Base-by-base conservation (phyloP, 345 rosid genomes). In the Populus alba region DNA sequence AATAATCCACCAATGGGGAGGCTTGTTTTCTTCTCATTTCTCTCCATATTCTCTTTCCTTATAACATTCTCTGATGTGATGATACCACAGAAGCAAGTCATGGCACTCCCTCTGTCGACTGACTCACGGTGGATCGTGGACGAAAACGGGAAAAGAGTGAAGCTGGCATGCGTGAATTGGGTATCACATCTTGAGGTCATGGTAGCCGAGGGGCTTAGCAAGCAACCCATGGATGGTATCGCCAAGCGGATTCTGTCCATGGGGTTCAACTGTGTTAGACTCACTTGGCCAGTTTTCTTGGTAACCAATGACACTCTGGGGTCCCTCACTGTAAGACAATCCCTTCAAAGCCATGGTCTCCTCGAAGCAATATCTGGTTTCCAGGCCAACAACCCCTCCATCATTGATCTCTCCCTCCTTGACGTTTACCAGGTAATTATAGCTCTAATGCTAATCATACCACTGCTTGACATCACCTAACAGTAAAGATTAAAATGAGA, bases 371-470 rank as follows among this genome's bases (percentile, higher is more conserved):
- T 96, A 70, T 81, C 90, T 41, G 97, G 97, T 35, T 71, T 96
- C 80, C 91, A 88, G 45, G 77, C 87, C 69, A 88, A 92, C 86
- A 96, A 96, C 79, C 99, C 99, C 70, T 85, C 90, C 79, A 87
- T 96, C 71, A 77, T 92, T 66, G 97, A 96, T 78, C 86, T 90
- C 33, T 78, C 99, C 66, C 94, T 94, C 82, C 75, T 92, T 51
- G 75, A 92, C 81, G 95, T 97, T 81, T 94, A 63, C 70, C 91
- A 91, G 99, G 99, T 96, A 81, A 33, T 27, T 39, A 35, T 16
- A 66, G 2, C 37, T 66, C 22, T 66, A 20, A 59, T 59, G 23
- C 61, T 55, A 55, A 5, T 55, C 2, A 16, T 55, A 16, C 2
- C 68, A 12, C 35, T 23, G 20, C 31, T 27, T 63, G 0, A n/a